phyloP scores from a whole-genome alignment of 371 early-diverging fungal genomes.

The Mortierella sp. region DNA sequence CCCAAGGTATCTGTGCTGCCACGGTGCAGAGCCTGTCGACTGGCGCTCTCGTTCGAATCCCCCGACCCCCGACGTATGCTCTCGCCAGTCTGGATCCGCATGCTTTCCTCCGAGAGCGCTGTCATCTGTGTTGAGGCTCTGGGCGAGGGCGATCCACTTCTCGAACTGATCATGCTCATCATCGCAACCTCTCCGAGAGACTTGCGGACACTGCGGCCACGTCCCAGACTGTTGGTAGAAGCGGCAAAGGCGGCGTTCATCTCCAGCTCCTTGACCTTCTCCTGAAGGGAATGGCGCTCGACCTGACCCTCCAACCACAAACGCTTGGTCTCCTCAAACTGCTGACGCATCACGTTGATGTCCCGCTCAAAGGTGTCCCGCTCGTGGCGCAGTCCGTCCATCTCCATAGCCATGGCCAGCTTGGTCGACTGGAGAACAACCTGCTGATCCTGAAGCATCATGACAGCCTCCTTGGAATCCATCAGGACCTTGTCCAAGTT shows the following conservation, averaged over 20 bases:
- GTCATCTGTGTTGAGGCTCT: conserved; percentile 42
- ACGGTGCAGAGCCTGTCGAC: conserved; percentile 22
- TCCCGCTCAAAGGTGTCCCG: conserved; percentile 34
- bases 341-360: conserved; percentile 39
- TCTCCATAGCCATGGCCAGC: conserved; percentile 53
- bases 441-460: conserved; percentile 49
- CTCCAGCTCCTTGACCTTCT: conserved; percentile 57
- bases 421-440: conserved; percentile 37
- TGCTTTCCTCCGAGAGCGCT: conserved; percentile 25
- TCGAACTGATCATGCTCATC: conserved; percentile 39
- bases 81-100: not conserved
- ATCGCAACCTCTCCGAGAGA: conserved; percentile 44
- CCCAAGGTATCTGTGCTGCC: conserved; percentile 41
- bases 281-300: conserved; percentile 44
- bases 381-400: conserved; percentile 47
- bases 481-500: conserved; percentile 42
- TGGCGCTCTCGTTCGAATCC: conserved; percentile 20
- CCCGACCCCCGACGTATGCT: conserved; percentile 23
- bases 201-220: conserved; percentile 51
- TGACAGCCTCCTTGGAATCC: conserved; percentile 55
- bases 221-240: conserved; percentile 27
- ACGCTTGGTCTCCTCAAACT: conserved; percentile 25
- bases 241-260: conserved; percentile 52
- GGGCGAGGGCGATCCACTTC: conserved; percentile 48
- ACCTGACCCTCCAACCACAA: conserved; percentile 26